Evolutionary conservation across 2,329 filamentous ascomycete genomes (phyloP), one percentile per base, ranked within the genome.

Genomic region (Geosmithia flava): DNA sequence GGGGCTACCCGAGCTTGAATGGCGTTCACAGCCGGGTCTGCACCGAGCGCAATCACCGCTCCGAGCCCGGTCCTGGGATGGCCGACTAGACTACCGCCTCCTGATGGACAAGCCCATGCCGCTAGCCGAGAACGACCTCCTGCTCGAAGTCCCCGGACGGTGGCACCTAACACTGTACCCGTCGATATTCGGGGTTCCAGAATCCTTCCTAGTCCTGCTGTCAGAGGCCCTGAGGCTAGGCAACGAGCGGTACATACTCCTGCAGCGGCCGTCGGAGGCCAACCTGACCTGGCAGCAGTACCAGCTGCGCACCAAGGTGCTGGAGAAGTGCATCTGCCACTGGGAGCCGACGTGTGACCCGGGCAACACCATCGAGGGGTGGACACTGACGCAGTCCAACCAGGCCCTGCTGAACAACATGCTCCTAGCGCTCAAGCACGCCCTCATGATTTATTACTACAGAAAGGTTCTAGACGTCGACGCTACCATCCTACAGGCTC

Each of bases 161-260:
- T 69, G 60, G 56, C 53, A 60, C 2, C 55, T 57, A 1, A 67
- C 65, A 1, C 56, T 68, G 6, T 69, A 69, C 42, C 65, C 65
- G 0, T 62, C 68, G 47, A 66, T 68, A 20, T 68, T 65, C 47
- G 66, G 65, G 1, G 54, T 68, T 15, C 65, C 64, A 1, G 66
- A 69, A 48, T 48, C 56, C 1, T 62, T 58, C 46, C 27, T 68
- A 2, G 52, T 60, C 16, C 52, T 65, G 2, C 52, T 65, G 11
- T 66, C 64, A 0, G 56, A 58, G 16, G 52, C 65, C 7, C 62
- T 66, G 20, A 58, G 66, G 13, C 59, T 69, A 2, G 64, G 55
- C 6, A 37, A 37, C 33, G 33, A 37, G 11, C 33, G 33, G 11
- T 11, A 37, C 11, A 13, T 37, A 5, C 33, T 37, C 6, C 33